Conservation (phyloP, 2,329 filamentous ascomycete genomes). For the Fonsecaea pedrosoi region DNA sequence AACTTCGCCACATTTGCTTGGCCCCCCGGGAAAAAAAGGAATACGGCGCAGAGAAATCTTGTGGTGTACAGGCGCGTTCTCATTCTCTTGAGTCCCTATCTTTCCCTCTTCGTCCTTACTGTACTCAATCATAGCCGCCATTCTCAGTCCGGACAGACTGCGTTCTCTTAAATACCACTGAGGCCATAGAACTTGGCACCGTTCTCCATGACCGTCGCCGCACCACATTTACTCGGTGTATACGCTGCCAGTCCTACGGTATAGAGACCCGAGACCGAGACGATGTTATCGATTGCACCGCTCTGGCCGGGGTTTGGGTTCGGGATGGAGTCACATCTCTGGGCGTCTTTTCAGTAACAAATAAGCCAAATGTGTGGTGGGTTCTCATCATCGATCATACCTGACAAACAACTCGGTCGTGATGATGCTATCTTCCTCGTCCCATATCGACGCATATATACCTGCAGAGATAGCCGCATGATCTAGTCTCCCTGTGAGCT, state of each 20-base stretch:
- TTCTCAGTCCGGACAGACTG: conserved; percentile 34
- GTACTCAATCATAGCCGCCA: conserved; percentile 30
- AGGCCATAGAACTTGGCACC: conserved; percentile 34
- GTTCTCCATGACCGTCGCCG: conserved; percentile 31
- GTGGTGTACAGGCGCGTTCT: conserved; percentile 24
- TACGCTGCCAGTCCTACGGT: conserved; percentile 30
- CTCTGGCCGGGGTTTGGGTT: conserved; percentile 29
- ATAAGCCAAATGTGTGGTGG: no score
- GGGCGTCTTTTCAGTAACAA: conserved; percentile 16
- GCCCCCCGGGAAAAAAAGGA: conserved; percentile 30
- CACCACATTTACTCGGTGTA: conserved; percentile 31
- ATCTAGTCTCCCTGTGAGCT: background rate
- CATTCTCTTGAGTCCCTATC: conserved; percentile 29
- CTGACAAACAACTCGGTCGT: conserved; percentile 3
- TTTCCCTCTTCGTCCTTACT: conserved; percentile 31
- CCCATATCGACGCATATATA: background rate
- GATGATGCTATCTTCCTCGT: conserved; percentile 7
- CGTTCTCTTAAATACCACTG: conserved; percentile 30
- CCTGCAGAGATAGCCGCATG: conserved; percentile 9
- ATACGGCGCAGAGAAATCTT: conserved; percentile 29
- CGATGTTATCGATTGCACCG: conserved; percentile 32
- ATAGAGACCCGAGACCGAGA: conserved; percentile 25
- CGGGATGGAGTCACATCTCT: conserved; percentile 14
- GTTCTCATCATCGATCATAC: background rate
- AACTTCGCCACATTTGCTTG: conserved; percentile 33